These are phyloP conservation scores for Pogostemon cablin DNA, from an alignment of 257 asterid species.

Conservation along the genomic window DNA sequence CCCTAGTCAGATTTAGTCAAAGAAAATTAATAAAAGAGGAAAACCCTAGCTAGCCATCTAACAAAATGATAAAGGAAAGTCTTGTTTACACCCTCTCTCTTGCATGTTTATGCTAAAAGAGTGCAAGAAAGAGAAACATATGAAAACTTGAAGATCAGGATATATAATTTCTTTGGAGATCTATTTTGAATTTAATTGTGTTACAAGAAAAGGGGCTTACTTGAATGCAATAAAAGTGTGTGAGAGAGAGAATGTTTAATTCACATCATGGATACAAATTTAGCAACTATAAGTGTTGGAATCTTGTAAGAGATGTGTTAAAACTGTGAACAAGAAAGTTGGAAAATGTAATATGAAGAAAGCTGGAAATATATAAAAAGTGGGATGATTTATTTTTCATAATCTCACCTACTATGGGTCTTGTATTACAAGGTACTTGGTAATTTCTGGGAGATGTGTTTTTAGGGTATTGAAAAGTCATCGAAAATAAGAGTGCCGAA, in stretches of 20 bases:
- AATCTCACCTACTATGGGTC: conserved; percentile 76
- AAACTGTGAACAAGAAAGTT: conserved; percentile 43
- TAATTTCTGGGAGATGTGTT: not conserved
- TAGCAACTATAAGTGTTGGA: conserved; percentile 16
- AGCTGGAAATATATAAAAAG: conserved; percentile 1
- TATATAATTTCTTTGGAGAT: not conserved
- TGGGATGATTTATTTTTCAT: conserved; percentile 34
- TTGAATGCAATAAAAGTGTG: conserved; percentile 33
- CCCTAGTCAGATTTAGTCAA: conserved; percentile 35
- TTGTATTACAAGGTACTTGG: conserved; percentile 61
- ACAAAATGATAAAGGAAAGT: not conserved
- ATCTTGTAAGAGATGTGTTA: conserved; percentile 25
- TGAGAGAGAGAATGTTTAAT: not conserved
- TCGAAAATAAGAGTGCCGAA: not conserved
- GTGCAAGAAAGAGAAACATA: not conserved
- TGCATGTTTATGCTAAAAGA: conserved; percentile 23
- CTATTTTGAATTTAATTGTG: conserved; percentile 29
- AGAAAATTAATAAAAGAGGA: not conserved
- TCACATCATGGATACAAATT: conserved; percentile 31
- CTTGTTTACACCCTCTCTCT: conserved; percentile 1
- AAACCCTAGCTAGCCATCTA: not conserved
- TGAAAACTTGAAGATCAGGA: not conserved
- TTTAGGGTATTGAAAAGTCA: conserved; percentile 29
- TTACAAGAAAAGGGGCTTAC: conserved; percentile 38
- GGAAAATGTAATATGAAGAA: conserved; percentile 41